Base-by-base conservation (phyloP, 2,329 filamentous ascomycete species). In the Tympanopsis confertula region DNA sequence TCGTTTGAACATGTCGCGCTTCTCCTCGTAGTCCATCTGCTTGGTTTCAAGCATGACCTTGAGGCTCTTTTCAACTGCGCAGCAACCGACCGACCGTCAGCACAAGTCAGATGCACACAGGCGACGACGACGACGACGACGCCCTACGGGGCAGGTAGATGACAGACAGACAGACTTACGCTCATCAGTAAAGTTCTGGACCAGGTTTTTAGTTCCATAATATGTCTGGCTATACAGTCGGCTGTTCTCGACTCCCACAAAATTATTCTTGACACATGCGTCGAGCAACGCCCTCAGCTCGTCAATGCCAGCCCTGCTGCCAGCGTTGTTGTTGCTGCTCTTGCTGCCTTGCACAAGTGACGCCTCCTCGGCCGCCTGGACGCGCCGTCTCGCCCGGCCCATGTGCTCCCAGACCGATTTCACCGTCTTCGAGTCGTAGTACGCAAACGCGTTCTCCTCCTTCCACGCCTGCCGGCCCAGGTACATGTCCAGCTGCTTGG, bases 191-290 rank as follows among this genome's bases (percentile, higher is more conserved):
- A 89, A 96, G 39, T 80, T 78, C 58, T 96, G 91, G 20, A 94
- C 85, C 45, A 95, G 61, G 43, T 89, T 77, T 59, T 98, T 98
- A n/a, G 91, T 96, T 20, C 91, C 91, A 49, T 87, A 94, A 55
- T 98, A 98, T 3, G 89, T 94, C 62, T 96, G 88, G 50, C 86
- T 94, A 56, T 98, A 98, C n/a, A 98, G 63, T 39, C 86, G 74
- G 10, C 89, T 78, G 50, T 94, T 96, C 58, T 98, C 91, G 13
- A 94, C 80, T 0, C 91, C 91, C n/a, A 86, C 86, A 59, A 96
- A 98, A 54, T 98, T 96, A 59, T 88, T 94, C 70, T 95, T 98
- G 49, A 95, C 82, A 54, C 88, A 96, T 13, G 85, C 86, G 62
- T 94, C 86, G 15, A 93, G 66, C 41, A 96, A 61, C 1, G 71